Evolutionary conservation across 73 alveolate species (phyloP), one percentile per base, ranked within the genome.

Genomic region (Blepharisma stoltei): DNA sequence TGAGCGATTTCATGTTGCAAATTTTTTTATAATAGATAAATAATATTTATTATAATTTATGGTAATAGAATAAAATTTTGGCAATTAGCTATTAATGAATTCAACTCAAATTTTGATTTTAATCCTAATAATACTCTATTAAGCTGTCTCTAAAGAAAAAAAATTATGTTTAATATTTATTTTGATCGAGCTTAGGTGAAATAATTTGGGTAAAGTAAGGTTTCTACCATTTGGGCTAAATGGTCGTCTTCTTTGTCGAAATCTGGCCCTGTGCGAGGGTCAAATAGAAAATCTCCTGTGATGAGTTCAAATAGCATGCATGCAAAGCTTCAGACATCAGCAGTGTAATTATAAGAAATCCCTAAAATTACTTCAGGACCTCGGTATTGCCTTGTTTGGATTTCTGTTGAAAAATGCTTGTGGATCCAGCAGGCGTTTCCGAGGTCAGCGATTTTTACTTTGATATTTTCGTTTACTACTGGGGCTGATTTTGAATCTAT

Each of bases 311-410:
- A 97, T 41, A 97, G 82, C 95, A 94, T 90, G 79, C 99, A 94
- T 27, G 97, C 98, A 87, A 95, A 97, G 45, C 97, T 82, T 98
- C 99, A 96, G 23, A 96, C 83, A 81, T 96, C 99, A 54, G 98
- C 97, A 37, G 99, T 88, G 49, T 92, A 86, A 67, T 95, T 93
- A 85, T 97, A 97, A 65, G 90, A 83, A 14, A 91, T 89, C 20
- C 98, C 99, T 66, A 97, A 82, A 65, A 97, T 93, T 6, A 97
- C 99, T 89, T 97, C 99, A 9, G 99, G 99, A 25, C 99, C 94
- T 50, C 99, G 91, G 83, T 97, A 97, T 78, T 95, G 94, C 60
- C 99, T 77, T 11, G 99, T 95, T 88, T 95, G 95, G 41, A 95
- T 95, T 67, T 93, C 97, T 27, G 90, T 84, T 11, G 98, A 77